Conservation (phyloP, 1,284 basidiomycete species). For the Takashimella tepidaria region DNA sequence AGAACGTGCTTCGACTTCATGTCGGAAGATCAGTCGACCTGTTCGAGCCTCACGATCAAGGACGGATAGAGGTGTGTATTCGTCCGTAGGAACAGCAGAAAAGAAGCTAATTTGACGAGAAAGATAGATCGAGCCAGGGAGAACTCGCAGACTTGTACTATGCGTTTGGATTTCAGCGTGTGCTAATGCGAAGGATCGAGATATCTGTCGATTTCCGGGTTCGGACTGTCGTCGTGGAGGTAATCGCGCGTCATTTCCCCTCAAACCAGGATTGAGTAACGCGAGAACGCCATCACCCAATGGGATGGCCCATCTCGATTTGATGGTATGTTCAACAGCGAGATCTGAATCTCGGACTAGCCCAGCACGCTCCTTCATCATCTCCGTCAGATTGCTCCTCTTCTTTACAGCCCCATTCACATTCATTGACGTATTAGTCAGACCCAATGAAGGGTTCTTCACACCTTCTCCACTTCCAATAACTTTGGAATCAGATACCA, state of each 20-base stretch:
- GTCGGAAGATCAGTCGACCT: conserved; percentile 62
- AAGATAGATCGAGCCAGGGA: conserved; percentile 70
- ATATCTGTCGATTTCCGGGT: background rate
- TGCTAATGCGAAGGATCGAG: background rate
- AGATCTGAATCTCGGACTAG: conserved; percentile 48
- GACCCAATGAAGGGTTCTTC: too few species aligned
- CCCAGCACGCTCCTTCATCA: conserved; percentile 34
- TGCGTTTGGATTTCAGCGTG: conserved; percentile 73
- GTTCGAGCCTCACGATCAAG: conserved; percentile 61
- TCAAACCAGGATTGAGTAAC: background rate
- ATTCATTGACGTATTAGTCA: too few species aligned
- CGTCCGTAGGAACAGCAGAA: conserved; percentile 63
- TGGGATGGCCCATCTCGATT: conserved; percentile 64
- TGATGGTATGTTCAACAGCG: conserved; percentile 53
- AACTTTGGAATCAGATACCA: background rate
- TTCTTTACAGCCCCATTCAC: background rate
- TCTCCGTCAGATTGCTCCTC: conserved; percentile 36
- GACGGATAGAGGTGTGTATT: conserved; percentile 67
- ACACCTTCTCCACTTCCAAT: background rate
- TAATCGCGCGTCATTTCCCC: background rate
- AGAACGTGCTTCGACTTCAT: conserved; percentile 59
- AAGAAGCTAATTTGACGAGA: conserved; percentile 75
- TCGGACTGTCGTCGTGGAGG: background rate
- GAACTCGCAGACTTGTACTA: conserved; percentile 55
- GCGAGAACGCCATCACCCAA: conserved; percentile 54